phyloP scores from a whole-genome alignment of 768 basidiomycete species.

The Lentinula boryana region DNA sequence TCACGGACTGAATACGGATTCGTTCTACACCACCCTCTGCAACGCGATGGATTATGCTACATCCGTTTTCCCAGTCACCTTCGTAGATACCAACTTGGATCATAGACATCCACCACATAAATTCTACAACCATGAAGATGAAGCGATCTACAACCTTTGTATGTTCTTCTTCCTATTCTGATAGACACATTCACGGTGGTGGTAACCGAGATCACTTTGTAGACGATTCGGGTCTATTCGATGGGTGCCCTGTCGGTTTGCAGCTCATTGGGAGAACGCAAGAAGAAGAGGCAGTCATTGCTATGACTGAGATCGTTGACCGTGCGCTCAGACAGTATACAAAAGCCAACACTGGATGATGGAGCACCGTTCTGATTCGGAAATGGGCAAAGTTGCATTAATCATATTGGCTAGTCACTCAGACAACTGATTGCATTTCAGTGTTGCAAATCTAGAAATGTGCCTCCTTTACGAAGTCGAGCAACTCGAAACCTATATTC shows the following conservation, averaged over 20 bases:
- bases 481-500: too few species aligned
- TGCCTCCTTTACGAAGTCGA: too few species aligned
- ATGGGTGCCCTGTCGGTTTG: slow-evolving; percentile 53
- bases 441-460: too few species aligned
- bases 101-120: slow-evolving; percentile 32
- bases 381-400: too few species aligned
- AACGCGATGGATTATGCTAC: slow-evolving; percentile 63
- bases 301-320: slow-evolving; percentile 63
- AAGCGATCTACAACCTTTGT: slow-evolving; percentile 49
- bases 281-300: slow-evolving; percentile 73
- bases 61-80: slow-evolving; percentile 60
- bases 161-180: slow-evolving; percentile 14
- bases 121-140: slow-evolving; percentile 45
- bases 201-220: neutral
- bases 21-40: slow-evolving; percentile 55
- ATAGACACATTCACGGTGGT: too few species aligned
- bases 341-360: neutral
- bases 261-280: slow-evolving; percentile 65
- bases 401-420: too few species aligned
- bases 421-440: too few species aligned
- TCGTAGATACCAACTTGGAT: slow-evolving; percentile 51
- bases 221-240: slow-evolving; percentile 56
- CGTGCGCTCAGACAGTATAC: slow-evolving; percentile 33
- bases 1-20: slow-evolving; percentile 48
- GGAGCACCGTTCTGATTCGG: too few species aligned